Evolutionary conservation across 352 stramenopile species (phyloP).

Genomic region (Phytophthora aleatoria): DNA sequence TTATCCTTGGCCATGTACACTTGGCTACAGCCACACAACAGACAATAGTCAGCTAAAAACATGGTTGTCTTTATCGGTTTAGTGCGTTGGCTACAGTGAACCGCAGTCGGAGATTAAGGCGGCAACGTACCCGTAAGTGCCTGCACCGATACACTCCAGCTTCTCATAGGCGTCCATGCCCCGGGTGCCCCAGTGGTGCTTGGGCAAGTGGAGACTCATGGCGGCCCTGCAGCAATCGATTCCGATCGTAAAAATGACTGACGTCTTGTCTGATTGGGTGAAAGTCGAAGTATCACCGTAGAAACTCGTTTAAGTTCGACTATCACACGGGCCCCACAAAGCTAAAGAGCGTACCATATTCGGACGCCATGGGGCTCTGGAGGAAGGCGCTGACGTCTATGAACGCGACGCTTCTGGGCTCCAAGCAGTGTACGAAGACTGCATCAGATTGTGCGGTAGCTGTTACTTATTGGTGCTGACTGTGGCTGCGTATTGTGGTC

Average conservation of each 20-base stretch:
- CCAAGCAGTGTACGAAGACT: conserved; percentile 69
- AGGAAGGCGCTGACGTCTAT: conserved; percentile 69
- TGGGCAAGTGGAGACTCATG: conserved; percentile 88
- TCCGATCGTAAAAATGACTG: conserved; percentile 8
- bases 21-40: conserved; percentile 49
- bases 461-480: not conserved
- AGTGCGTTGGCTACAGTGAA: not conserved
- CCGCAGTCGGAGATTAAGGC: not conserved
- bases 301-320: conserved; percentile 20
- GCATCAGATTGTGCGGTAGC: not conserved
- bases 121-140: conserved; percentile 80
- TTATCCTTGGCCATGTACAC: conserved; percentile 92
- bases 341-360: not conserved
- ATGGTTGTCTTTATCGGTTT: not conserved
- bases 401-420: conserved; percentile 79
- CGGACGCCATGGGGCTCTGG: conserved; percentile 71
- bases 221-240: not conserved
- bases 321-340: conserved; percentile 12
- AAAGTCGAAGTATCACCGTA: conserved; percentile 4
- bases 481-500: conserved; percentile 1
- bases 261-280: conserved; percentile 8
- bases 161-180: conserved; percentile 89
- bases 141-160: conserved; percentile 89
- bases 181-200: conserved; percentile 85
- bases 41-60: not conserved